These are phyloP conservation scores for Abrus precatorius DNA, from an alignment of 306 rosid genomes.

Conservation along the genomic window DNA sequence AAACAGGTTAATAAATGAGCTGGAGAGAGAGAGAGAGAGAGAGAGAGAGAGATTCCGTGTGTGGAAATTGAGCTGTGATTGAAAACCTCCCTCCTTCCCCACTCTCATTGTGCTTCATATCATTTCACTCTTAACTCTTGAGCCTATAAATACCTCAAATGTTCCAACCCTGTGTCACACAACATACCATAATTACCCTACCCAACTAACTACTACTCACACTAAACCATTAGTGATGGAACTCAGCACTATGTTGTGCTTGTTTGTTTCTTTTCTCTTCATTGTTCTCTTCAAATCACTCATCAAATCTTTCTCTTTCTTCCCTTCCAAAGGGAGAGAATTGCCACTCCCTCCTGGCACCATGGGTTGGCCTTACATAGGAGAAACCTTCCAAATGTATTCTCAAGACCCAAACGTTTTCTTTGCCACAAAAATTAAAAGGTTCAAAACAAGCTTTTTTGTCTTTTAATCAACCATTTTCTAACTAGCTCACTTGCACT, in stretches of 20 bases:
- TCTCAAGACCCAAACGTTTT: conserved; percentile 91
- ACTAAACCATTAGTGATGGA: conserved; percentile 49
- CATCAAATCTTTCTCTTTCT: conserved; percentile 52
- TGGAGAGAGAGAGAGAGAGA: conserved; percentile 60
- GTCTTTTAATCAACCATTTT: neutral
- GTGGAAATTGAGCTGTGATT: conserved; percentile 64
- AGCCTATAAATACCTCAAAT: conserved; percentile 55
- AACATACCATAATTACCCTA: conserved; percentile 13
- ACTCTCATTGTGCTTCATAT: conserved; percentile 11
- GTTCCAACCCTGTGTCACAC: conserved; percentile 39
- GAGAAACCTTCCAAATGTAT: conserved; percentile 97
- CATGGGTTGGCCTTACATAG: conserved; percentile 90
- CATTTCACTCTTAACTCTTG: neutral
- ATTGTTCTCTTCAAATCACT: conserved; percentile 50
- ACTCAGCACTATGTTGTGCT: conserved; percentile 15
- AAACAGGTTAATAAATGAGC: conserved; percentile 45
- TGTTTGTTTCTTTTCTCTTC: conserved; percentile 43
- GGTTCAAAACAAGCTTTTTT: conserved; percentile 48
- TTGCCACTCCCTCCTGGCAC: conserved; percentile 92
- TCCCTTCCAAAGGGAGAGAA: conserved; percentile 35
- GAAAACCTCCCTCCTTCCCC: conserved; percentile 33
- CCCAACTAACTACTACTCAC: conserved; percentile 11
- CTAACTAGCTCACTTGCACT: neutral
- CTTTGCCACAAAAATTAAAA: conserved; percentile 74
- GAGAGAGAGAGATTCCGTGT: conserved; percentile 72